Base-by-base conservation (phyloP, 1,284 basidiomycete species). In the Tylopilus sp. region DNA sequence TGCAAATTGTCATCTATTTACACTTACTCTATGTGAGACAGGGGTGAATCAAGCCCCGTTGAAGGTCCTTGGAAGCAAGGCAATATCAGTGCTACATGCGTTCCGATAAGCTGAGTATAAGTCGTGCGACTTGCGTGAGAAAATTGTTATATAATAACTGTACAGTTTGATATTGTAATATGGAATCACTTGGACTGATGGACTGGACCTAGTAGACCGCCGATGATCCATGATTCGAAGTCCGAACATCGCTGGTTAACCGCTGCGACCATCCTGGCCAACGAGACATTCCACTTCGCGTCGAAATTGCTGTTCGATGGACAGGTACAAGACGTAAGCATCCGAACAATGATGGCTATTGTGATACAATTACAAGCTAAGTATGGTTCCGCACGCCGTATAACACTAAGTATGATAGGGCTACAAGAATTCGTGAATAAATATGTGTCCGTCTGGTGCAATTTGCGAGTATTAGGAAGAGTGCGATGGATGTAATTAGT, bases 381-480 rank as follows among this genome's bases (percentile, higher is more conserved):
- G 46, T 49, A 42, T 46, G 53, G 26, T 29, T 46, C 30, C n/a
- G 26, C 30, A 44, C 33, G 43, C 15, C 36, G 43, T 29, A 48
- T 52, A 58, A 52, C 30, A 50, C 49, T 60, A 46, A 51, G 46
- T 59, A 53, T 10, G 42, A 30, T 48, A 26, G 50, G 38, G 67
- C 52, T 69, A 69, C 49, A 57, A 56, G 51, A 54, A 54, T 52
- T 49, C 8, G 43, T 45, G 15, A 53, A 68, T 69, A 64, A 68
- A 63, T 68, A 68, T 61, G 53, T 50, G 60, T 46, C 2, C 36
- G 43, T 46, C 53, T 46, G n/a, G 18, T 20, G 17, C 11, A 20
- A 8, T 4, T 33, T 34, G 42, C 8, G 36, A 44, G 28, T 11
- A 44, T 41, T 49, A 34, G 7, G 18, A 51, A 4, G 29, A 49